Evolutionary conservation across 2,329 filamentous ascomycete species (phyloP), one percentile per base, ranked within the genome.

Genomic region (Nemania sp.): DNA sequence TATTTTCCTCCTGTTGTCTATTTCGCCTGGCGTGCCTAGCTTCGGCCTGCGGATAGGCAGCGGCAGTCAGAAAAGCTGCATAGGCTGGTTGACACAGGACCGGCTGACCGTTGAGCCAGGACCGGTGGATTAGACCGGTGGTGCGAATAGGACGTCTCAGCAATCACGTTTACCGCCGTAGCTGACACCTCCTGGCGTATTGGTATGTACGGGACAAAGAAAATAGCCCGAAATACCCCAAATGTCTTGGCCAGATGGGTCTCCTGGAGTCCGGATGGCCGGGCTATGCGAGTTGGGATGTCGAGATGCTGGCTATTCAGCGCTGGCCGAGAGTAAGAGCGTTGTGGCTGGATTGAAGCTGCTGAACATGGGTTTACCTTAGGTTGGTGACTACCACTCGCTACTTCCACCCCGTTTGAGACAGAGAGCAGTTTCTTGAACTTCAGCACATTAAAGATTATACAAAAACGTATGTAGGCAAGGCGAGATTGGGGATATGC

Each of bases 101-200:
- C 65, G 65, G 61, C 61, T 60, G 61, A 61, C 65, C 65, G 64
- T 56, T 56, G 49, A 61, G 48, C 39, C 60, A 57, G 53, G 30
- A 48, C 52, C 52, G 54, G 52, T 59, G 59, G 55, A 54, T 60
- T 49, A 23, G 62, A 59, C 54, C 50, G 61, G 60, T 54, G 57
- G 60, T 54, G 58, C 57, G 61, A 60, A 54, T 53, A 56, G 58
- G 56, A 52, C 20, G 46, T 42, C 39, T 60, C 47, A 56, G 39
- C 45, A 9, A 28, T 43, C 34, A 55, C 47, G 48, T 54, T n/a
- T n/a, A 48, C 50, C 30, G 36, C 59, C 40, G 54, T 56, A 61
- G 47, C 48, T 53, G 50, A 56, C 46, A 44, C 48, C 57, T 43
- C 41, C 31, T 54, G 49, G 45, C 34, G 54, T 19, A 43, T 34